These are phyloP conservation scores for Cyclotella kingstonii DNA, from an alignment of 108 stramenopile genomes.

Conservation along the genomic window DNA sequence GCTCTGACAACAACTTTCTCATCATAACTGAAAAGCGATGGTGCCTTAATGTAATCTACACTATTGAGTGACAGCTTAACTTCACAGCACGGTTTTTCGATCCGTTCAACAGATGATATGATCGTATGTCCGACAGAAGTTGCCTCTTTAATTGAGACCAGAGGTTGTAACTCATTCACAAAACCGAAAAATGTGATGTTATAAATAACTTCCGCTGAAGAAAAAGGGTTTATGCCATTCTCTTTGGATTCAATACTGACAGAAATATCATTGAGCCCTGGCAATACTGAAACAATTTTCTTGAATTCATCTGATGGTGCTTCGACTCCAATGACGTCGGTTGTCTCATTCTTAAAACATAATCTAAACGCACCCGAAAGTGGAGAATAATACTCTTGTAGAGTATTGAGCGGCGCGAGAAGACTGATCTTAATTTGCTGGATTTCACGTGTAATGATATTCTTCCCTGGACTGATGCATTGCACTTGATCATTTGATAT, in stretches of 20 bases:
- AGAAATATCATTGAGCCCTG: background rate
- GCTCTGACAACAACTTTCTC: slow-evolving; percentile 8
- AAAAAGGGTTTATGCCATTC: background rate
- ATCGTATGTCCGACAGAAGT: background rate
- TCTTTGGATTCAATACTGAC: background rate
- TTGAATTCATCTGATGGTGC: background rate
- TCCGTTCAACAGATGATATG: background rate
- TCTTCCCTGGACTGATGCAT: background rate
- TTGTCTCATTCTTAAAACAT: background rate
- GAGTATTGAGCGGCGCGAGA: background rate
- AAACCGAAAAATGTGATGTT: slow-evolving; percentile 3
- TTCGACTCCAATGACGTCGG: background rate
- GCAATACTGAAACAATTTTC: background rate
- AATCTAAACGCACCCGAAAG: background rate
- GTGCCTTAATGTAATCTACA: background rate
- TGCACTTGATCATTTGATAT: slow-evolving; percentile 4
- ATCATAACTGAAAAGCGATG: slow-evolving; percentile 4
- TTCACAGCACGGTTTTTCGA: background rate
- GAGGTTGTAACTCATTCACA: slow-evolving; percentile 7
- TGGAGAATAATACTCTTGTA: background rate
- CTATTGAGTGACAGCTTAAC: slow-evolving; percentile 6
- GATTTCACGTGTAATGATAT: background rate
- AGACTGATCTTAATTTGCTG: background rate
- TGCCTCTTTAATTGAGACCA: background rate
- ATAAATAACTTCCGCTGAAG: background rate